Evolutionary conservation across 2,329 filamentous ascomycete species (phyloP).

Genomic region (Madurella fahalii): DNA sequence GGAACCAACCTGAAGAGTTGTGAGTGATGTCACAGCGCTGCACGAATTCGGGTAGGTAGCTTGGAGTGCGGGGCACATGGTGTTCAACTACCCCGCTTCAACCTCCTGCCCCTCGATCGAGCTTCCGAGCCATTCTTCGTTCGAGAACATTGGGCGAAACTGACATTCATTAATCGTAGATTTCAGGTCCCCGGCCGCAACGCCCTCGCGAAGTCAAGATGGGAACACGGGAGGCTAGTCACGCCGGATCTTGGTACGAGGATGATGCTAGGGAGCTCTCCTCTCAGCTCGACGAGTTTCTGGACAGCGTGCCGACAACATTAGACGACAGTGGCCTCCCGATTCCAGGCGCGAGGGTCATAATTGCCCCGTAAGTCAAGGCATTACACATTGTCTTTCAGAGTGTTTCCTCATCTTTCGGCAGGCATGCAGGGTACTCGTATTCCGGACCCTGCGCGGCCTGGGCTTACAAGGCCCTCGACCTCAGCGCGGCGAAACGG

Average conservation of each 20-base stretch:
- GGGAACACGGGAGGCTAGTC: conserved; percentile 53
- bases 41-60: background rate
- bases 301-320: conserved; percentile 64
- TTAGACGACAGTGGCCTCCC: conserved; percentile 62
- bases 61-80: background rate
- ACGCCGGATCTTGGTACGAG: conserved; percentile 88
- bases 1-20: background rate
- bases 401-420: conserved; percentile 15
- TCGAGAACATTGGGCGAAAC: background rate
- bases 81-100: background rate
- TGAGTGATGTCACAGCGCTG: background rate
- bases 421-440: conserved; percentile 85
- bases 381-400: background rate
- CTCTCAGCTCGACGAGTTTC: conserved; percentile 67
- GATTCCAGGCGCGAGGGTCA: conserved; percentile 68
- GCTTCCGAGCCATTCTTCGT: background rate
- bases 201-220: conserved; percentile 3
- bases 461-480: conserved; percentile 88
- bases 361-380: conserved; percentile 82
- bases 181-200: background rate
- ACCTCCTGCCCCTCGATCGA: background rate
- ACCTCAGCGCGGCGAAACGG: conserved; percentile 76
- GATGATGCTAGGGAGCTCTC: conserved; percentile 56
- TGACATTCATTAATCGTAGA: background rate
- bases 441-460: conserved; percentile 91